Base-by-base conservation (phyloP, 768 basidiomycete species). In the Tulasnella sp. region DNA sequence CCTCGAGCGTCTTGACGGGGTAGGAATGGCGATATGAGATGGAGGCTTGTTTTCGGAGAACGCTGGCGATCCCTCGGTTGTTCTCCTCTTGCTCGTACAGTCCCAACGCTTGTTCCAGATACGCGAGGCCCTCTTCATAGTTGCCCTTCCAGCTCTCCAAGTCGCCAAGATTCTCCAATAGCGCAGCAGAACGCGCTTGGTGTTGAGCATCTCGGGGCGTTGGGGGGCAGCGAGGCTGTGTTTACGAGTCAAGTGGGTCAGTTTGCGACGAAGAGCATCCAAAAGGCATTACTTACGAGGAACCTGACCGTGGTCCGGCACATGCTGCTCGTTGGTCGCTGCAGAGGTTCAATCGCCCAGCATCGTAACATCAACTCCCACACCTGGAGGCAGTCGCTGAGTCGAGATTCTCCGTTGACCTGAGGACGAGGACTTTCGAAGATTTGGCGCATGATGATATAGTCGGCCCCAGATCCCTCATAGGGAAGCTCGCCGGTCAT, bases 61-160 rank as follows among this genome's bases (percentile, higher is more conserved):
- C 64, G 64, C 64, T 69, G 24, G 64, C 64, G 18, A 37, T 28
- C 16, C 64, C 64, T 69, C 64, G 28, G 28, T 69, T 37, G 64
- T 69, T 69, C 8, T 28, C 64, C 4, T 28, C 31, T 37, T 37
- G 31, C 18, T 69, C 64, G 64, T 69, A 69, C 34, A 69, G 18
- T 18, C 5, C 4, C 34, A 69, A 37, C 12, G 64, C 64, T 69
- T 69, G 64, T 37, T 69, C 64, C 64, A 69, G 18, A 16, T 31
- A 69, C 28, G 28, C 64, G 11, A 69, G 64, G 34, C 64, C 64
- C 12, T 69, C 64, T 5, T 69, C 34, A 28, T 69, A 69, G 34
- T 69, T 69, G 28, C 64, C 64, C 18, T 69, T 69, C 64, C 64
- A 69, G 31, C 64, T 69, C 64, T 69, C 64, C 64, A 69, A 37